These are phyloP conservation scores for Nicotiana undulata DNA, from an alignment of 257 asterid species.

Conservation along the genomic window DNA sequence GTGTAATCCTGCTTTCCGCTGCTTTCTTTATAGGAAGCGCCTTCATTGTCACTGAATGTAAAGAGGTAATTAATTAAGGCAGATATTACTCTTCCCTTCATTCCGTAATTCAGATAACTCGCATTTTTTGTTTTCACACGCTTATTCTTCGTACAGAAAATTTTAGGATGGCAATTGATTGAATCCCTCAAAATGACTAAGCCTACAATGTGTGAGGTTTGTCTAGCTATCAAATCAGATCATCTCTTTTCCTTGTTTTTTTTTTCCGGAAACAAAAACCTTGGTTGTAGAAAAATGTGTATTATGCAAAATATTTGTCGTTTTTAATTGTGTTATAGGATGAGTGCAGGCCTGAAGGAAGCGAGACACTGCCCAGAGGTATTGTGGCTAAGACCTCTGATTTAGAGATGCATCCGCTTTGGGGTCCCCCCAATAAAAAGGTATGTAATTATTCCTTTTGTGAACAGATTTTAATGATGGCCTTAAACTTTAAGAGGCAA, in stretches of 20 bases:
- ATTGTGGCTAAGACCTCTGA: conserved; percentile 48
- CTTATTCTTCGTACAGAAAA: conserved; percentile 25
- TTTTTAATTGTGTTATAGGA: conserved; percentile 23
- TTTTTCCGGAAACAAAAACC: too few relatives aligned
- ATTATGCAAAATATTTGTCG: background rate
- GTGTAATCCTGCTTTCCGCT: conserved; percentile 34
- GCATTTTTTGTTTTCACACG: too few relatives aligned
- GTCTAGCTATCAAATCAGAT: conserved; percentile 1
- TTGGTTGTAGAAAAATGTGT: background rate
- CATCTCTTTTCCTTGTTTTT: background rate
- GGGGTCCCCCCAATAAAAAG: conserved; percentile 42
- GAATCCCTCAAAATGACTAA: conserved; percentile 18
- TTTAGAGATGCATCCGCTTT: conserved; percentile 55
- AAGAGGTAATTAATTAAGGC: conserved; percentile 29
- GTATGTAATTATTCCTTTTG: conserved; percentile 8
- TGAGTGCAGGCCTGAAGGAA: conserved; percentile 52
- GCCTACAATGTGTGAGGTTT: conserved; percentile 49
- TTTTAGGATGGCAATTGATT: conserved; percentile 28
- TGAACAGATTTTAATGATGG: too few relatives aligned
- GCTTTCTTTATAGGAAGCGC: conserved; percentile 35
- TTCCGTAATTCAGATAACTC: background rate
- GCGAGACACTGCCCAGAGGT: conserved; percentile 57
- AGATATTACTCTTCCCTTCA: background rate
- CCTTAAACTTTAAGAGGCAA: background rate
- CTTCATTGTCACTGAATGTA: conserved; percentile 32